A percentile compares a stretch with the other conserved stretches of the same genome.
Conservation (phyloP, 768 basidiomycete genomes). For the Rhodotorula graminis region DNA sequence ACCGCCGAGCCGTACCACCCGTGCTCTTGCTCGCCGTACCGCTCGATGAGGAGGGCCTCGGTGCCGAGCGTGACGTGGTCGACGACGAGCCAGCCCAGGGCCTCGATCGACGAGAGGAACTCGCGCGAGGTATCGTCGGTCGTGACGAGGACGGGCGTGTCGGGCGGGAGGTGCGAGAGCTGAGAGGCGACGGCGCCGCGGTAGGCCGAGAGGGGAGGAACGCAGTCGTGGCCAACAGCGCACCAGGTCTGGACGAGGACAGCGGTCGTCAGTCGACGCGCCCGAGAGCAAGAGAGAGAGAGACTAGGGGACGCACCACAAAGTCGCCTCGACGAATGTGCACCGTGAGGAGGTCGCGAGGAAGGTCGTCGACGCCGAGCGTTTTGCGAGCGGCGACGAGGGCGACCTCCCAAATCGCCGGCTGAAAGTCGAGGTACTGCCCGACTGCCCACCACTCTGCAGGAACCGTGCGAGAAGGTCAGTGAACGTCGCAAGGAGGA, state of each 20-base stretch:
- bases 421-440: constrained; percentile 11
- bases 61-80: constrained; percentile 8
- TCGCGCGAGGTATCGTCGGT: constrained; percentile 20
- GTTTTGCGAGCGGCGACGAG: constrained; percentile 8
- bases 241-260: constrained; percentile 6
- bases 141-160: constrained; percentile 16
- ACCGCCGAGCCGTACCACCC: constrained; percentile 19
- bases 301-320: neutral
- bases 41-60: neutral
- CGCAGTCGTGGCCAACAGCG: neutral
- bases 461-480: neutral
- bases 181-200: neutral
- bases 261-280: too few species aligned
- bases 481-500: neutral
- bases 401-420: constrained; percentile 21
- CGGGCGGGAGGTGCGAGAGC: neutral
- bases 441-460: constrained; percentile 21
- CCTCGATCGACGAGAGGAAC: constrained; percentile 1
- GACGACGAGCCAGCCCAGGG: constrained; percentile 14
- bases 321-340: constrained; percentile 22
- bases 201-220: constrained; percentile 9
- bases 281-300: neutral
- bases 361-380: neutral
- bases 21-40: neutral
- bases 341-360: neutral